Evolutionary conservation across 179 eudicot species (phyloP).

Genomic region (Vitellaria paradoxa): DNA sequence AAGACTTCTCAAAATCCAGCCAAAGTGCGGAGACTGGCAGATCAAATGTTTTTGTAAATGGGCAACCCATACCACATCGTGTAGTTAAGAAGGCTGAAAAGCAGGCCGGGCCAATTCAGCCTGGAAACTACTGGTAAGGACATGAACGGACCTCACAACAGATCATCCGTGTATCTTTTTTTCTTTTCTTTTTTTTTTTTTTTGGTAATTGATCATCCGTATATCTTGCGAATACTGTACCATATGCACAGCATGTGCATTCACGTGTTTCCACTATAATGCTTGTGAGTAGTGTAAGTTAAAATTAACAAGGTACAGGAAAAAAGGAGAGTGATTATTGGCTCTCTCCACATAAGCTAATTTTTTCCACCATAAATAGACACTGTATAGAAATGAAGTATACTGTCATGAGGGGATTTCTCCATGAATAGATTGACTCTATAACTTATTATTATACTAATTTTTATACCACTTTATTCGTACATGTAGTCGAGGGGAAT

Average conservation of each 20-base stretch:
- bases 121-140: conserved; percentile 86
- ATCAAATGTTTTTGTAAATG: conserved; percentile 62
- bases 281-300: not conserved
- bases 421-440: too few species aligned
- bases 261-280: not conserved
- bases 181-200: too few species aligned
- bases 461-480: too few species aligned
- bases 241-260: too few species aligned
- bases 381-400: conserved; percentile 2
- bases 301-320: not conserved
- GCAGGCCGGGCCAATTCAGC: conserved; percentile 69
- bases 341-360: not conserved
- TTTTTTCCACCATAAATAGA: not conserved
- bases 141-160: not conserved
- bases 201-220: not conserved
- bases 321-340: not conserved
- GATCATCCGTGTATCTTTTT: not conserved
- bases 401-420: too few species aligned
- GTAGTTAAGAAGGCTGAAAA: conserved; percentile 61
- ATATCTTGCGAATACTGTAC: not conserved
- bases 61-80: conserved; percentile 48
- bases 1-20: conserved; percentile 29
- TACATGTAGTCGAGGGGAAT: too few species aligned
- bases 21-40: conserved; percentile 25
- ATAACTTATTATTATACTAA: too few species aligned